These are phyloP conservation scores for Psilocybe tampanensis DNA, from an alignment of 768 basidiomycete genomes.

Conservation along the genomic window DNA sequence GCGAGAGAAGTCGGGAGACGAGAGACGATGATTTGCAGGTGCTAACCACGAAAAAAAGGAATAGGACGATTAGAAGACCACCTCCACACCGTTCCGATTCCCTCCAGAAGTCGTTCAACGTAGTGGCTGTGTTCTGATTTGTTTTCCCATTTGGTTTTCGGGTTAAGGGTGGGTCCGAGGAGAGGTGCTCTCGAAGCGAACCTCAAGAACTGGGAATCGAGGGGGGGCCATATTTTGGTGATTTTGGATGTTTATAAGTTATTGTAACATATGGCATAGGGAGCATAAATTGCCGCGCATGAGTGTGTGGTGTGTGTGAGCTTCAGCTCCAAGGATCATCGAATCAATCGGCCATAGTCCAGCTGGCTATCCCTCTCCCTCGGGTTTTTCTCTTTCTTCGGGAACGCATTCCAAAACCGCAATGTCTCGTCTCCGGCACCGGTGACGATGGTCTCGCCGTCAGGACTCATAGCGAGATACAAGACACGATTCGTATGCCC, in stretches of 20 bases:
- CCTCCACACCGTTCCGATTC: too few species aligned
- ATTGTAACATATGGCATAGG: background rate
- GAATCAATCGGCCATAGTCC: slow-evolving; percentile 57
- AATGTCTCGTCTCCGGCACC: slow-evolving; percentile 98
- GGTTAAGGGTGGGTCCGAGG: too few species aligned
- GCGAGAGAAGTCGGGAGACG: too few species aligned
- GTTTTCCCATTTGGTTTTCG: too few species aligned
- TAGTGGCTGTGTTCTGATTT: too few species aligned
- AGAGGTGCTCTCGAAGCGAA: background rate
- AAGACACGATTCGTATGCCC: slow-evolving; percentile 95
- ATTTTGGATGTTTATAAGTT: background rate
- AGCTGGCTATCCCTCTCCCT: slow-evolving; percentile 44
- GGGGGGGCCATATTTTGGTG: background rate
- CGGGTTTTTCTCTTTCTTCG: slow-evolving; percentile 58
- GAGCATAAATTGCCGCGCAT: too few species aligned
- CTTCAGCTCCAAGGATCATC: slow-evolving; percentile 30
- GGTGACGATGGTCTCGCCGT: slow-evolving; percentile 97
- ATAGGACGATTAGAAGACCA: background rate
- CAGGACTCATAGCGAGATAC: slow-evolving; percentile 97
- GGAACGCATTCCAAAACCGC: slow-evolving; percentile 97
- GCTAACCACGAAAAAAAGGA: too few species aligned
- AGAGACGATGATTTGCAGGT: too few species aligned
- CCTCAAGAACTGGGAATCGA: background rate
- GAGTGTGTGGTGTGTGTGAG: background rate
- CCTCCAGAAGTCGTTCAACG: too few species aligned